phyloP scores from a whole-genome alignment of 305 asterid genomes.

The Solanum chacoense region DNA sequence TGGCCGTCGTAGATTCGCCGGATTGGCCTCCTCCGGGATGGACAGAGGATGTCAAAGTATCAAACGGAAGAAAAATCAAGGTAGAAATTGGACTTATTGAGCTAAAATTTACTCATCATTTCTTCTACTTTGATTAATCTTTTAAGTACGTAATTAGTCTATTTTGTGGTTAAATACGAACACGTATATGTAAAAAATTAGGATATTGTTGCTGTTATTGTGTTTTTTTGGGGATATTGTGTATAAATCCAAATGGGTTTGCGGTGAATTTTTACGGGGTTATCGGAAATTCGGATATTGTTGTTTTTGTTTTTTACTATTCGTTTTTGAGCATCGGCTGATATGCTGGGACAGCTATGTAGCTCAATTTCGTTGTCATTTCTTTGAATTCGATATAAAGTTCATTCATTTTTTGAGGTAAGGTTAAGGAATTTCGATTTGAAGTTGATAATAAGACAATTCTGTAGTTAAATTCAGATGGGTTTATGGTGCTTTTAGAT shows the following conservation, averaged over 20 bases:
- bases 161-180: background rate
- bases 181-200: background rate
- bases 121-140: background rate
- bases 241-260: background rate
- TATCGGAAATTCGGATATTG: background rate
- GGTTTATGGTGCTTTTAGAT: background rate
- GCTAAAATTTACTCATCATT: background rate
- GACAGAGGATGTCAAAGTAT: slow-evolving; percentile 33
- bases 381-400: background rate
- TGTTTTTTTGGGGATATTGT: background rate
- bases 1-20: slow-evolving; percentile 32
- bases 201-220: background rate
- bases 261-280: background rate
- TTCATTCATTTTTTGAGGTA: background rate
- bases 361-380: background rate
- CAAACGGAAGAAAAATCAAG: slow-evolving; percentile 46
- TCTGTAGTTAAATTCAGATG: background rate
- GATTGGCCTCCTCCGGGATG: slow-evolving; percentile 76
- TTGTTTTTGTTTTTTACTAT: background rate
- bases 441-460: background rate
- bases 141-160: background rate
- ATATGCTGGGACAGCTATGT: background rate
- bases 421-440: background rate
- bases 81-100: slow-evolving; percentile 14
- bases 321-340: background rate